Percentiles rank a stretch among this genome's conserved stretches.
These are phyloP conservation scores for Passalora sequoiae DNA, from an alignment of 2,329 filamentous ascomycete genomes.

Conservation along the genomic window DNA sequence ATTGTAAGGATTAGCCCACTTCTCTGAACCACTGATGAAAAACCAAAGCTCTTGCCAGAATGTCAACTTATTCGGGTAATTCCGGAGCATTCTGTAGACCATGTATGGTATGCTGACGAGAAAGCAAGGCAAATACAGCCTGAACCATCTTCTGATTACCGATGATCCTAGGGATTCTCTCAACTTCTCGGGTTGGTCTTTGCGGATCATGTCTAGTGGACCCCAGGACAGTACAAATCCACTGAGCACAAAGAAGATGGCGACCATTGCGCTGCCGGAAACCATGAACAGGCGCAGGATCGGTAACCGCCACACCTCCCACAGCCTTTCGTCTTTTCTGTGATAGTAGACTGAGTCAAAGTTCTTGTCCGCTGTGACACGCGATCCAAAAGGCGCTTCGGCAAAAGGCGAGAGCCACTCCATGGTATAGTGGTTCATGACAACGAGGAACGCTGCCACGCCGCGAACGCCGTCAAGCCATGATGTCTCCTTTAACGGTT, in stretches of 20 bases:
- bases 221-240: slow-evolving; percentile 16
- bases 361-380: not conserved
- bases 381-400: slow-evolving; percentile 10
- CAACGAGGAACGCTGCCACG: slow-evolving; percentile 17
- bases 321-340: too few species aligned
- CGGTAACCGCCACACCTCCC: slow-evolving; percentile 18
- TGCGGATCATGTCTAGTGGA: slow-evolving; percentile 2
- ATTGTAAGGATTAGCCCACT: slow-evolving; percentile 15
- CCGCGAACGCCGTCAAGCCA: slow-evolving; percentile 23
- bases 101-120: slow-evolving; percentile 6
- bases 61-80: slow-evolving; percentile 1
- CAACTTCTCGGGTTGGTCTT: not conserved
- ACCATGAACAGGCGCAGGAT: slow-evolving; percentile 14
- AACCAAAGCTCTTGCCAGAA: slow-evolving; percentile 12
- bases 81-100: not conserved
- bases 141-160: slow-evolving; percentile 10
- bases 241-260: slow-evolving; percentile 17
- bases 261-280: slow-evolving; percentile 12
- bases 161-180: slow-evolving; percentile 4
- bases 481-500: slow-evolving; percentile 1
- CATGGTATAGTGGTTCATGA: slow-evolving; percentile 15
- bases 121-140: slow-evolving; percentile 13
- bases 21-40: slow-evolving; percentile 4
- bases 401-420: slow-evolving; percentile 4
- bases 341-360: not conserved